Base-by-base conservation (phyloP, 768 basidiomycete genomes). In the Rubroboletus pulcherrimus region DNA sequence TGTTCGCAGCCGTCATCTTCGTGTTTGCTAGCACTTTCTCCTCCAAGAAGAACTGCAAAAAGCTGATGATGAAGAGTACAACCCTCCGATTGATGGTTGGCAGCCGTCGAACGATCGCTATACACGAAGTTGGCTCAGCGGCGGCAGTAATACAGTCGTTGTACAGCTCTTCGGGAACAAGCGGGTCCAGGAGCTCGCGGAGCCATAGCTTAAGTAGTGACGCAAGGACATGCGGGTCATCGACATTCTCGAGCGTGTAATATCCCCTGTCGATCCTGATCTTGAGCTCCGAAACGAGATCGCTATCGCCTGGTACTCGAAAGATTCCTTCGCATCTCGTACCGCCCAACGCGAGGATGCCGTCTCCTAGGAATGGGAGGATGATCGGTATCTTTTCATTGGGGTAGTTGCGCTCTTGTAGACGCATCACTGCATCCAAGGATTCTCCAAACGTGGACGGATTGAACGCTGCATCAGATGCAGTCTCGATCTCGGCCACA, bases 361-460 rank as follows among this genome's bases (percentile, higher is more conserved):
- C 92, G 62, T 96, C 89, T 3, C 91, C 86, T 29, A 97, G 85
- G 79, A 96, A 97, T 14, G 93, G 92, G 7, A 98, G 83, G 63
- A 98, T 91, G 70, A 94, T 92, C 17, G 94, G 94, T 12, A 96
- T 86, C 69, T 85, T 88, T 62, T 89, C 84, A 51, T 82, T 77
- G 2, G 93, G 90, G 64, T 96, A 95, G 49, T 87, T 91, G 40
- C 90, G 83, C 65, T 87, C 85, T 72, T 97, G 94, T 10, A 93
- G 75, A 43, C 88, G 78, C 72, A 90, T 86, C 56, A 93, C 89
- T 26, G 85, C 85, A 59, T 90, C 89, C 12, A 98, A 77, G 0
- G 91, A 86, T 75, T 95, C 93, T 14, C 93, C 93, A 64, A 97
- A 98, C 1, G 90, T 93, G 1, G 92, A 94, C 0, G 94, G 93